phyloP scores from a whole-genome alignment of 805 yeast genomes.

The Saccharomycopsis malanga region DNA sequence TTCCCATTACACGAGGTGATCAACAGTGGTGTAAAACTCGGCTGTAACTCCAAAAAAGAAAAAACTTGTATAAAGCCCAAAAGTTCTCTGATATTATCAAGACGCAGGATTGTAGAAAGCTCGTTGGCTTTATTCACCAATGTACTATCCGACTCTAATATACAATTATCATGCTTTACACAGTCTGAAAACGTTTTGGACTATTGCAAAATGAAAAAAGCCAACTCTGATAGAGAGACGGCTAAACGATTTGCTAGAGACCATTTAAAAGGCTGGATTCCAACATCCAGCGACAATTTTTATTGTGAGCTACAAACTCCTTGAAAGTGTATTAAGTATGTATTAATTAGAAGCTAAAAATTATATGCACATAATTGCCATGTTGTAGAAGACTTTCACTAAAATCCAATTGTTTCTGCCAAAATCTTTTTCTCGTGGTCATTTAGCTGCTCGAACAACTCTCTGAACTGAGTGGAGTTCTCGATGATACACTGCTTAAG shows the following conservation, averaged over 20 bases:
- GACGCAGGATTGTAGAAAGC: not conserved
- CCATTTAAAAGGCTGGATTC: constrained; percentile 12
- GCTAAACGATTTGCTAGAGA: constrained; percentile 3
- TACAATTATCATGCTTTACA: no score
- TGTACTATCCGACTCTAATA: no score
- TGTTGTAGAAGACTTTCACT: no score
- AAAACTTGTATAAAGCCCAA: not conserved
- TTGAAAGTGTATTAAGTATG: no score
- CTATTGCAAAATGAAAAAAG: not conserved
- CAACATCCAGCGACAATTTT: constrained; percentile 6
- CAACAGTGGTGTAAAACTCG: constrained; percentile 20
- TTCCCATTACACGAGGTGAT: constrained; percentile 9
- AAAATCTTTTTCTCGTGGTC: constrained; percentile 44
- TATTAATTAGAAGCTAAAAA: no score
- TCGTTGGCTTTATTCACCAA: no score
- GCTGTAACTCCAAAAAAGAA: constrained; percentile 18
- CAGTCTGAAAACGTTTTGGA: no score
- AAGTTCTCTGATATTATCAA: constrained; percentile 1
- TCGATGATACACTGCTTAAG: constrained; percentile 43
- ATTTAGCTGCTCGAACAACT: constrained; percentile 35
- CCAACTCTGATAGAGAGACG: not conserved
- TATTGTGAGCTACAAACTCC: no score
- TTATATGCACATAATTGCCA: no score
- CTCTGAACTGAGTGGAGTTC: constrained; percentile 38
- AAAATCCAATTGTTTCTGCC: constrained; percentile 37